Evolutionary conservation across 2,329 filamentous ascomycete genomes (phyloP).

Genomic region (Onygenales sp.): DNA sequence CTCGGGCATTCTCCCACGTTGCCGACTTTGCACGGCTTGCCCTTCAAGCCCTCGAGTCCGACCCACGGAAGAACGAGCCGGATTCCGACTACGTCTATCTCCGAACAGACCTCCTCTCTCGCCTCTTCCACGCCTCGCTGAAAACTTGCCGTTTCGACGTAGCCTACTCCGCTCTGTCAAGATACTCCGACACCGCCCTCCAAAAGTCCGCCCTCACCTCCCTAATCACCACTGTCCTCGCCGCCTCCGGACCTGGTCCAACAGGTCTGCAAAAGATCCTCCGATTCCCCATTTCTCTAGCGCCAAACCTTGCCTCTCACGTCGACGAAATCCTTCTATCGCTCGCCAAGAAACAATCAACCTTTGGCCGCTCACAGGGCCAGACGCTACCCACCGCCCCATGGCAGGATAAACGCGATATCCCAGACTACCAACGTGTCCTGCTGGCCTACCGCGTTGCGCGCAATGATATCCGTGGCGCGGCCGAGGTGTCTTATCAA

Average conservation of each 20-base stretch:
- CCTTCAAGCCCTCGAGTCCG: conserved; percentile 49
- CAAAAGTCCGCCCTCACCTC: conserved; percentile 62
- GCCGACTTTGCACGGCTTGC: conserved; percentile 73
- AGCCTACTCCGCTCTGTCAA: conserved; percentile 68
- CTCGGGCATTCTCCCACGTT: conserved; percentile 68
- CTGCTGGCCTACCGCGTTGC: conserved; percentile 85
- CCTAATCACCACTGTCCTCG: conserved; percentile 45
- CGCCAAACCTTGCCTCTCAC: conserved; percentile 60
- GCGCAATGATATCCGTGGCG: conserved; percentile 76
- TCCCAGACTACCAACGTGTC: conserved; percentile 72
- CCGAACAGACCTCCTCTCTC: conserved; percentile 65
- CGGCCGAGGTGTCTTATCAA: conserved; percentile 48
- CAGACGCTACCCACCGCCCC: not conserved
- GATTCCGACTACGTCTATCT: conserved; percentile 32
- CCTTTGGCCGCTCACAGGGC: conserved; percentile 30
- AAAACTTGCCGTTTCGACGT: conserved; percentile 70
- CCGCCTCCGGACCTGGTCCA: conserved; percentile 29
- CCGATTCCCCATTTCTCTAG: conserved; percentile 56
- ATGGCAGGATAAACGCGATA: conserved; percentile 18
- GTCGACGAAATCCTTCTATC: conserved; percentile 70
- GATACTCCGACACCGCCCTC: conserved; percentile 62
- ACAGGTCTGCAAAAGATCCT: conserved; percentile 52
- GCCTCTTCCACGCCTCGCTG: conserved; percentile 74
- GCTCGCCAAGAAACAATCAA: conserved; percentile 59
- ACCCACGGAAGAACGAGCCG: conserved; percentile 21